Percentiles rank a stretch among this genome's conserved stretches.
Conservation (phyloP, 305 asterid species). For the Ajuga reptans region DNA sequence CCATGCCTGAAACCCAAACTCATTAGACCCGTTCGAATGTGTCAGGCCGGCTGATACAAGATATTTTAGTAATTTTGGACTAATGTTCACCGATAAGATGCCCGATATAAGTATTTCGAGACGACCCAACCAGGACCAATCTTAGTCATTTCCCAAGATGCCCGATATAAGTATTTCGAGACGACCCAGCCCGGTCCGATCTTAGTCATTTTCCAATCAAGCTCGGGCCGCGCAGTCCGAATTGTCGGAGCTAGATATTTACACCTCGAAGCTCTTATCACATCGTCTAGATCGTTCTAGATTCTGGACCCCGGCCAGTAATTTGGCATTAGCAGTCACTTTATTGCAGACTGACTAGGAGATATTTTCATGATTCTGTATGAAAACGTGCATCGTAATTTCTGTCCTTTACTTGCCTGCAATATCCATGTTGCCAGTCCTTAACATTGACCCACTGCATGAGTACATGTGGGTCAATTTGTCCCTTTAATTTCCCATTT, state of each 20-base stretch:
- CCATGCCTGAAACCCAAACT: too few relatives aligned
- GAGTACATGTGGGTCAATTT: constrained; percentile 29
- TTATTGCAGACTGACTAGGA: constrained; percentile 14
- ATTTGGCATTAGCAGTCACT: background rate
- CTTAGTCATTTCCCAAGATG: too few relatives aligned
- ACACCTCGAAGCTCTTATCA: background rate
- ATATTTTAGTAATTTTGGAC: too few relatives aligned
- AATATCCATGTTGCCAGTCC: background rate
- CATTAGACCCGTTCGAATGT: too few relatives aligned
- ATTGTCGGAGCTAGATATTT: constrained; percentile 2
- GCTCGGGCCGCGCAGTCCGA: too few relatives aligned
- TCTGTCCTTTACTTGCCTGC: background rate
- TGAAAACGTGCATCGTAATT: background rate
- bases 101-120: too few relatives aligned
- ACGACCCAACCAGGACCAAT: too few relatives aligned
- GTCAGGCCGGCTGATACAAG: too few relatives aligned
- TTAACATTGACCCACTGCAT: constrained; percentile 15
- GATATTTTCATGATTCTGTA: background rate
- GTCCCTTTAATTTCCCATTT: constrained; percentile 18
- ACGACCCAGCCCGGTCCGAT: too few relatives aligned
- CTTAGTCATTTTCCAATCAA: too few relatives aligned
- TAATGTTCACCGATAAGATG: too few relatives aligned
- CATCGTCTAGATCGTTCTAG: constrained; percentile 15
- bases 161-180: too few relatives aligned
- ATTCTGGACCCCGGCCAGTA: background rate